These are phyloP conservation scores for Apiospora sp. DNA, from an alignment of 2,329 filamentous ascomycete species.

Conservation along the genomic window DNA sequence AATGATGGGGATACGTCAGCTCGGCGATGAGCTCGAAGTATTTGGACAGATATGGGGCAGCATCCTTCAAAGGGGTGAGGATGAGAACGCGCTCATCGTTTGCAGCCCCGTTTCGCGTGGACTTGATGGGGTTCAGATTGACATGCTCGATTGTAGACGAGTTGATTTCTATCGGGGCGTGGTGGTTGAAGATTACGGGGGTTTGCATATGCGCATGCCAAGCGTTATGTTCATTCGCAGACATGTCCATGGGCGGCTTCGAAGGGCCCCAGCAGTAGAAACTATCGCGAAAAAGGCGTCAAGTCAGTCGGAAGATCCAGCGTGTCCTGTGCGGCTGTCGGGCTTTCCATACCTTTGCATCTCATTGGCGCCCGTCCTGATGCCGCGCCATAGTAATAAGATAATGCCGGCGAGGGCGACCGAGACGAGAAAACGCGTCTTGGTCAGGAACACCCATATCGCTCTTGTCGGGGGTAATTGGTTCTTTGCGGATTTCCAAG, in stretches of 20 bases:
- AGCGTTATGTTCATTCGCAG: constrained; percentile 84
- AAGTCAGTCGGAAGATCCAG: constrained; percentile 31
- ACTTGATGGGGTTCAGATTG: constrained; percentile 85
- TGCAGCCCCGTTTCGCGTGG: constrained; percentile 77
- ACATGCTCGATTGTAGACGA: constrained; percentile 79
- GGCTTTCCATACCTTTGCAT: constrained; percentile 81
- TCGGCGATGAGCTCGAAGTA: constrained; percentile 93
- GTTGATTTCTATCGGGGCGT: constrained; percentile 86
- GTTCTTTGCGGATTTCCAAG: constrained; percentile 89
- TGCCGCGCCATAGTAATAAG: constrained; percentile 86
- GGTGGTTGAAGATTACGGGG: constrained; percentile 95
- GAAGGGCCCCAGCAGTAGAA: constrained; percentile 97
- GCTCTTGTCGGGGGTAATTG: constrained; percentile 80
- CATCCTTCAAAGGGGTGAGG: constrained; percentile 91
- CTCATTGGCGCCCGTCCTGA: constrained; percentile 81
- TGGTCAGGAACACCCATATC: constrained; percentile 73
- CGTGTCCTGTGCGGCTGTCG: neutral
- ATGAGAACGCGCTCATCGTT: constrained; percentile 92
- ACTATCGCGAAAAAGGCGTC: constrained; percentile 55
- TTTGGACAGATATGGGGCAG: constrained; percentile 80
- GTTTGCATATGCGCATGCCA: constrained; percentile 92
- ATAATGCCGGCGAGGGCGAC: constrained; percentile 74
- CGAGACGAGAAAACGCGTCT: constrained; percentile 79
- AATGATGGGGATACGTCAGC: constrained; percentile 90
- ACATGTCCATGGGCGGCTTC: constrained; percentile 97